phyloP scores from a whole-genome alignment of 176 grass and related monocot species.

The Hsuehochloa calcarea region DNA sequence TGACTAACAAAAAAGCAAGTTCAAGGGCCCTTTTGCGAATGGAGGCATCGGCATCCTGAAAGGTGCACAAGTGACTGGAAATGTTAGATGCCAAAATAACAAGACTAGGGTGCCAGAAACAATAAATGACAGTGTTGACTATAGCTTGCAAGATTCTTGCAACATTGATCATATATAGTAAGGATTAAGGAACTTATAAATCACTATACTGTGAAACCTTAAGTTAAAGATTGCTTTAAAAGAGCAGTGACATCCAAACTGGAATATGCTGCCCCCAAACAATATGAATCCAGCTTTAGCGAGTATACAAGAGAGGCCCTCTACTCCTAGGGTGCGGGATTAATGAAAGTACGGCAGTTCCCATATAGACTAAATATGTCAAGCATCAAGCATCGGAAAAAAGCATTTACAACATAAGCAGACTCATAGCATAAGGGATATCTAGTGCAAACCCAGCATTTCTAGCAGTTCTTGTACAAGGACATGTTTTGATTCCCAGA shows the following conservation, averaged over 20 bases:
- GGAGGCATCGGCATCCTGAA: conserved; percentile 96
- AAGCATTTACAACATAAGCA: background rate
- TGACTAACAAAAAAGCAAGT: conserved; percentile 82
- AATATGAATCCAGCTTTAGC: conserved; percentile 20
- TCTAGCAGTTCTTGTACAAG: background rate
- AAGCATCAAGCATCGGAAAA: background rate
- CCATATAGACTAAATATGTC: background rate
- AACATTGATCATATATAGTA: background rate
- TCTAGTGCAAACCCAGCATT: background rate
- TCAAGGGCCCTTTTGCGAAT: conserved; percentile 98
- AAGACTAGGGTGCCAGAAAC: conserved; percentile 11
- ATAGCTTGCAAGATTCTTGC: background rate
- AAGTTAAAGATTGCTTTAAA: background rate
- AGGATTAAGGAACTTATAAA: conserved; percentile 12
- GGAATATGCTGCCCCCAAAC: background rate
- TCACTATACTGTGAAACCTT: background rate
- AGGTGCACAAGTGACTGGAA: conserved; percentile 34
- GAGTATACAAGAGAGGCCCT: background rate
- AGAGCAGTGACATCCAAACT: conserved; percentile 12
- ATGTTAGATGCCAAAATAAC: conserved; percentile 16
- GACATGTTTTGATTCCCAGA: background rate
- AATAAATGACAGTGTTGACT: conserved; percentile 10
- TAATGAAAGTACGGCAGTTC: background rate
- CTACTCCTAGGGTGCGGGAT: background rate
- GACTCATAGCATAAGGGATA: background rate